phyloP scores from a whole-genome alignment of 345 rosid species.

The Psidium guajava region DNA sequence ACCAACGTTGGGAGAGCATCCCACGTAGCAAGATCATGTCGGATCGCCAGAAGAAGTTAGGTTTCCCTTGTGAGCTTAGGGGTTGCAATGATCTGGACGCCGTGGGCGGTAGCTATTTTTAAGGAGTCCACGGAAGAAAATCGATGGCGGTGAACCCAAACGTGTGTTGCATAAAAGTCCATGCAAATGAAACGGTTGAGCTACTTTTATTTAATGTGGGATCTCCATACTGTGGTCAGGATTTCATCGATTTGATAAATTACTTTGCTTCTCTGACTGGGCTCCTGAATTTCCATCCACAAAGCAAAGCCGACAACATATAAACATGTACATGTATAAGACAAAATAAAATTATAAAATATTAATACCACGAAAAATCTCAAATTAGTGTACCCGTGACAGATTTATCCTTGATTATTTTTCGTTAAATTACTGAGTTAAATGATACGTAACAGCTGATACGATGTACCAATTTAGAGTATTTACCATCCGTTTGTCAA shows the following conservation, averaged over 20 bases:
- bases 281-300: not conserved
- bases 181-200: not conserved
- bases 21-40: not conserved
- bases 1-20: not conserved
- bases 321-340: not conserved
- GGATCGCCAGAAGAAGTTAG: not conserved
- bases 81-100: not conserved
- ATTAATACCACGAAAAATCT: too few species aligned
- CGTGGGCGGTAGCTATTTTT: not conserved
- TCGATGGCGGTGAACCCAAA: not conserved
- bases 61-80: not conserved
- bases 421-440: too few species aligned
- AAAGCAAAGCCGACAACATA: not conserved
- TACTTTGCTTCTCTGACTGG: not conserved
- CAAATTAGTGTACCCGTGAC: too few species aligned
- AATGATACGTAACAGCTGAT: too few species aligned
- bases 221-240: not conserved
- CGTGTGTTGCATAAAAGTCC: not conserved
- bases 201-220: not conserved
- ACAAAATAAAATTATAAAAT: too few species aligned
- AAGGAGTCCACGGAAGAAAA: not conserved
- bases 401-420: too few species aligned
- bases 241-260: not conserved
- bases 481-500: too few species aligned
- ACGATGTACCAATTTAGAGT: too few species aligned